Evolutionary conservation across 1,284 basidiomycete species (phyloP).

Genomic region (Sporisorium scitamineum): DNA sequence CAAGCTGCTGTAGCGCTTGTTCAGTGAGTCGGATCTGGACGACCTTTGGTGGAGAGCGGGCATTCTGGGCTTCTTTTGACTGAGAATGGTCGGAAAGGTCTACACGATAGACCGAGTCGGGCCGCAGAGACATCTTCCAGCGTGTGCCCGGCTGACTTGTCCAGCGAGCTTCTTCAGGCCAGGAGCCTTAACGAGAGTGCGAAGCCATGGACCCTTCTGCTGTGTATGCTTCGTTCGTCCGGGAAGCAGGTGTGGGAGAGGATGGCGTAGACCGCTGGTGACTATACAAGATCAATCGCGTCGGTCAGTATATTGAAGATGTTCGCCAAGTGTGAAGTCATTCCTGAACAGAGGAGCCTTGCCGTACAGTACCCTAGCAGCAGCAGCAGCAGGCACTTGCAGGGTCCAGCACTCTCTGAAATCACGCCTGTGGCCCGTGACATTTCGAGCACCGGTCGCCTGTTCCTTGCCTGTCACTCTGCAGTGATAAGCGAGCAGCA

Average conservation of each 20-base stretch:
- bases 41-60: slow-evolving; percentile 17
- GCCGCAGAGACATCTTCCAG: slow-evolving; percentile 26
- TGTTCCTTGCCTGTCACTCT: neutral
- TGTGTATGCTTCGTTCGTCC: neutral
- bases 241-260: neutral
- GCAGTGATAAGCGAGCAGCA: neutral
- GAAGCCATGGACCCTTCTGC: neutral
- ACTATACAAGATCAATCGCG: neutral
- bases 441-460: neutral
- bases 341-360: neutral
- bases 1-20: slow-evolving; percentile 36
- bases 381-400: neutral
- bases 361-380: neutral
- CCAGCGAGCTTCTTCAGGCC: slow-evolving; percentile 1
- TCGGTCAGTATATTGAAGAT: neutral
- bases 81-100: slow-evolving; percentile 8
- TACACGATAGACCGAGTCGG: slow-evolving; percentile 40
- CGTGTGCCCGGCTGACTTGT: no score
- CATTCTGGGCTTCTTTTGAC: neutral
- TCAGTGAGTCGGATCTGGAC: slow-evolving; percentile 42
- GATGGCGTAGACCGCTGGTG: neutral
- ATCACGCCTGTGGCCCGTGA: slow-evolving; percentile 6
- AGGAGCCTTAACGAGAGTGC: neutral
- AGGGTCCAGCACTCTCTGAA: slow-evolving; percentile 4
- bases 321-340: neutral